Conservation (phyloP, 768 basidiomycete genomes). For the Trametes punicea region DNA sequence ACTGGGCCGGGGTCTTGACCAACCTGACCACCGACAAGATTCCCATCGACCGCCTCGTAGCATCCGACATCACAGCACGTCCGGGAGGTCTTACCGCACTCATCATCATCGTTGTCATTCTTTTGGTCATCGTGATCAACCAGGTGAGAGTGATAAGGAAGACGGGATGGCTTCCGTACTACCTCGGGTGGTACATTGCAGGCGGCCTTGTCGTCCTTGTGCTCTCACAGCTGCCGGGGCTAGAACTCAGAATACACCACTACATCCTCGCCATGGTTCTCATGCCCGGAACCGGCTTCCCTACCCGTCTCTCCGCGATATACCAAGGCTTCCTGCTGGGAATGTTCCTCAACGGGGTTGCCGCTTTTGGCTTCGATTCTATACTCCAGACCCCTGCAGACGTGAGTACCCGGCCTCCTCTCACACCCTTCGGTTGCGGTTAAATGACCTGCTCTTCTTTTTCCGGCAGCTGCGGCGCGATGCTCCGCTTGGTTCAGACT, state of each 20-base stretch:
- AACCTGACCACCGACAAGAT: conserved; percentile 71
- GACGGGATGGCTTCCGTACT: conserved; percentile 79
- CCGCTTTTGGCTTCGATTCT: conserved; percentile 76
- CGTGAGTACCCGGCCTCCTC: conserved; percentile 41
- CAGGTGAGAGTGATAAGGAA: conserved; percentile 81
- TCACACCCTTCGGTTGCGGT: background rate
- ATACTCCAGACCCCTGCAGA: conserved; percentile 73
- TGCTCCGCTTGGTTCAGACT: conserved; percentile 61
- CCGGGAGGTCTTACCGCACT: conserved; percentile 67
- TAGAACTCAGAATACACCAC: conserved; percentile 75
- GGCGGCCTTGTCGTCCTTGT: conserved; percentile 67
- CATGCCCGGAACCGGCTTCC: conserved; percentile 76
- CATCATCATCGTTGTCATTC: conserved; percentile 61
- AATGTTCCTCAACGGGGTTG: conserved; percentile 76
- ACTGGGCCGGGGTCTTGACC: conserved; percentile 73
- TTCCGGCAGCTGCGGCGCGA: conserved; percentile 64
- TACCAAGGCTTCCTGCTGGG: conserved; percentile 82
- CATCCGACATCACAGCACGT: conserved; percentile 60
- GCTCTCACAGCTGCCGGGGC: conserved; percentile 62
- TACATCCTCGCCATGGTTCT: conserved; percentile 75
- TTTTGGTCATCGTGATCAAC: conserved; percentile 60
- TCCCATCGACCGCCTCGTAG: conserved; percentile 73
- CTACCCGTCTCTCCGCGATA: conserved; percentile 74
- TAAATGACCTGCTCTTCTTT: conserved; percentile 4
- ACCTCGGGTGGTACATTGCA: conserved; percentile 67